Conservation (phyloP, 495 filamentous ascomycete species). For the Lasiosphaeria hispida region DNA sequence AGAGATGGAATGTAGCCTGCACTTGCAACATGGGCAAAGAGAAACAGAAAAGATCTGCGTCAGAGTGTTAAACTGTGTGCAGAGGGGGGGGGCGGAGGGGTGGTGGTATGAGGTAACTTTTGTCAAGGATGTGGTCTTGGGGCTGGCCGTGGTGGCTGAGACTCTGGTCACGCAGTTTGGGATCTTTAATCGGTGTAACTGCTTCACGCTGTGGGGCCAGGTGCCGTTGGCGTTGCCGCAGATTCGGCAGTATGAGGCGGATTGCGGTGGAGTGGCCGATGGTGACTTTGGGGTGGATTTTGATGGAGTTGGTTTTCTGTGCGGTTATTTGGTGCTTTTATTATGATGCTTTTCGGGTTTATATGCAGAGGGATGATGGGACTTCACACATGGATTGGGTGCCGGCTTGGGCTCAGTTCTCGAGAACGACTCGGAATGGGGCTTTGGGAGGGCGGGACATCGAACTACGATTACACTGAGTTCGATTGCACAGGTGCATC, state of each 20-base stretch:
- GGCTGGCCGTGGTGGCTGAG: not conserved
- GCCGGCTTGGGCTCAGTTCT: no score
- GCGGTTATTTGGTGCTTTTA: slow-evolving; percentile 5
- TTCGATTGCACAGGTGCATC: no score
- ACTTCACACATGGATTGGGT: not conserved
- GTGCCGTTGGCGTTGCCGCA: slow-evolving; percentile 17
- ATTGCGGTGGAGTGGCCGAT: slow-evolving; percentile 16
- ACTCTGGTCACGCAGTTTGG: slow-evolving; percentile 16
- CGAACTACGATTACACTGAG: no score
- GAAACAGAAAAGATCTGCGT: no score
- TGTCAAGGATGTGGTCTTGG: slow-evolving; percentile 11
- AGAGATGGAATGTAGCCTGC: no score
- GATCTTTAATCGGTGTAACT: slow-evolving; percentile 21
- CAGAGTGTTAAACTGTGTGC: no score
- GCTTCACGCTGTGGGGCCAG: slow-evolving; percentile 13
- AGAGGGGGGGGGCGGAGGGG: no score
- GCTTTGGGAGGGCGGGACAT: no score
- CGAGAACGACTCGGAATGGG: no score
- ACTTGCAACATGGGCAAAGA: no score
- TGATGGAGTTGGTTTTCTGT: slow-evolving; percentile 11
- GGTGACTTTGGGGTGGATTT: slow-evolving; percentile 17
- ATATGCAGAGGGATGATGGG: slow-evolving; percentile 18
- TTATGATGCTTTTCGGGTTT: slow-evolving; percentile 13
- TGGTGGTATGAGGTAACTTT: slow-evolving; percentile 11
- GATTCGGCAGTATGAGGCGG: slow-evolving; percentile 6